Evolutionary conservation across 2,329 filamentous ascomycete genomes (phyloP).

Genomic region (Seiridium cupressi): DNA sequence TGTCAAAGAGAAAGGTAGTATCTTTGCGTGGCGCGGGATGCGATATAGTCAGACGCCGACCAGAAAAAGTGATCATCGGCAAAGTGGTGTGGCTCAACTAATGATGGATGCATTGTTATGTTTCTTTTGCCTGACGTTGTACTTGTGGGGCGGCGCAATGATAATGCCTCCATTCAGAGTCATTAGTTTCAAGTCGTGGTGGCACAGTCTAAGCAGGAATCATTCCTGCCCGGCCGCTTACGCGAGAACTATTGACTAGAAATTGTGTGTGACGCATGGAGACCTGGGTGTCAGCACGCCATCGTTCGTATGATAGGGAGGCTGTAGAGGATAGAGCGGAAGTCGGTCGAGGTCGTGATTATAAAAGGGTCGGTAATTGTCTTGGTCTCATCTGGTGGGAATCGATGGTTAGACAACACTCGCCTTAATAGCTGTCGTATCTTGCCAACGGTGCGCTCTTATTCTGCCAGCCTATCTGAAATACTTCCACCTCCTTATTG

Average conservation of each 20-base stretch:
- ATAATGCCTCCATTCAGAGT: constrained; percentile 7
- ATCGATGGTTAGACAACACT: no score
- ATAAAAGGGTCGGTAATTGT: constrained; percentile 2
- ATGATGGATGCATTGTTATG: no score
- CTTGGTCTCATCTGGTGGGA: neutral
- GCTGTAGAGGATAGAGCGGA: neutral
- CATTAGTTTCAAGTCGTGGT: neutral
- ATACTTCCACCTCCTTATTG: neutral
- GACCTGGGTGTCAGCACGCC: no score
- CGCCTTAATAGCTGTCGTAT: no score
- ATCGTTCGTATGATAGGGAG: neutral
- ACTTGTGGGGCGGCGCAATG: neutral
- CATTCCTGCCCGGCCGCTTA: neutral
- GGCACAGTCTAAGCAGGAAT: neutral
- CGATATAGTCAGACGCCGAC: no score
- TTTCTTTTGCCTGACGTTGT: no score
- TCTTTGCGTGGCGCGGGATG: no score
- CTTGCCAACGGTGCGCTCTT: neutral
- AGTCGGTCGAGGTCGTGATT: neutral
- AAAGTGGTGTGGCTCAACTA: no score
- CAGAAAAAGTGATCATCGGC: no score
- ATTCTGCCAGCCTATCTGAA: neutral
- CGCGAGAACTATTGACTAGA: neutral
- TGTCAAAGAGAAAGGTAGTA: neutral
- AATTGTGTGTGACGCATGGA: neutral